These are phyloP conservation scores for Diphasiastrum complanatum DNA, from an alignment of 83 land plant species.

Conservation along the genomic window DNA sequence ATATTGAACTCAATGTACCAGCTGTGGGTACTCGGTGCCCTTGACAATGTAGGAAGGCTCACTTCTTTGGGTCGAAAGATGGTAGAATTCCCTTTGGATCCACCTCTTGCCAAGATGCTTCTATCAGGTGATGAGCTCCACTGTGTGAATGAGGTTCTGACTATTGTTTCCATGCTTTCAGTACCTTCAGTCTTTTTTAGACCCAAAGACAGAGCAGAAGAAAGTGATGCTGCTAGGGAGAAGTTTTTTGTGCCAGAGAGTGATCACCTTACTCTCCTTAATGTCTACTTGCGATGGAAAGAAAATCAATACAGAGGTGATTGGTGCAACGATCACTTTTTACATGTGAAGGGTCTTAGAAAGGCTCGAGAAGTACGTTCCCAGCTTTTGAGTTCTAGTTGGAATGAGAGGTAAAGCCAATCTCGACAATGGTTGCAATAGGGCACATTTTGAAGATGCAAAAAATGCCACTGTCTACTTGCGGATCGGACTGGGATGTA, in stretches of 20 bases:
- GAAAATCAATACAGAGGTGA: slow-evolving; percentile 6
- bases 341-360: slow-evolving; percentile 11
- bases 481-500: slow-evolving; percentile 14
- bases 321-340: slow-evolving; percentile 17
- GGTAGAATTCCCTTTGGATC: slow-evolving; percentile 22
- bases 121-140: slow-evolving; percentile 14
- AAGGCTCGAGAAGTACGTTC: slow-evolving; percentile 16
- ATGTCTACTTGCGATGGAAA: slow-evolving; percentile 12
- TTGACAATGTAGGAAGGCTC: slow-evolving; percentile 19
- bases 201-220: slow-evolving; percentile 24
- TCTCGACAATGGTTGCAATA: too few species aligned
- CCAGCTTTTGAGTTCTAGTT: slow-evolving; percentile 11
- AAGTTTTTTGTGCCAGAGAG: slow-evolving; percentile 23
- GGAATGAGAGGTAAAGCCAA: too few species aligned
- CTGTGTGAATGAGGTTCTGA: slow-evolving; percentile 19
- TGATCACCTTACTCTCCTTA: slow-evolving; percentile 19
- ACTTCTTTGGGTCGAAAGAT: slow-evolving; percentile 16
- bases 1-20: slow-evolving; percentile 16
- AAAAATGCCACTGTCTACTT: slow-evolving; percentile 17
- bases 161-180: slow-evolving; percentile 15
- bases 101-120: slow-evolving; percentile 20
- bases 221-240: slow-evolving; percentile 23
- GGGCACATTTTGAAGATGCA: slow-evolving; percentile 12
- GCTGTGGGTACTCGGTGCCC: slow-evolving; percentile 21
- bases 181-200: slow-evolving; percentile 20